A percentile compares a stretch with the other conserved stretches of the same genome.
phyloP scores from a whole-genome alignment of 2,329 filamentous ascomycete species.

The Diplodia corticola region DNA sequence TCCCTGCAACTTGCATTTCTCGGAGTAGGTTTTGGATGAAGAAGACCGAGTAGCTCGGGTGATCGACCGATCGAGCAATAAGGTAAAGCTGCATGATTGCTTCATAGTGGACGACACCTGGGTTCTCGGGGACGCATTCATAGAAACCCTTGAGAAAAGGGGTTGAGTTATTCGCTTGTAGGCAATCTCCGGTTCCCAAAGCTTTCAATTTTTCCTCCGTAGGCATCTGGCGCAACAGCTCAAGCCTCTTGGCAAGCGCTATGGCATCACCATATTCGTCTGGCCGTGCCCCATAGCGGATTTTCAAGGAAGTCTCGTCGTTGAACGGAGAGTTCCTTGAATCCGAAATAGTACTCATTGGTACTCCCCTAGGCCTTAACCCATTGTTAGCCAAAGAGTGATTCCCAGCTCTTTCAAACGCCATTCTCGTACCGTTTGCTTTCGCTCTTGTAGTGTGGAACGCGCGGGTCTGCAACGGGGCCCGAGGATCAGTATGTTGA shows the following conservation, averaged over 20 bases:
- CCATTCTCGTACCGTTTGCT: constrained; percentile 6
- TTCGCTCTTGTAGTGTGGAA: not conserved
- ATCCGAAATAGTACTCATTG: constrained; percentile 3
- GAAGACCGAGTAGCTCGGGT: constrained; percentile 7
- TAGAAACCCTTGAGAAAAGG: constrained; percentile 18
- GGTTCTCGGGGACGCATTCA: constrained; percentile 6
- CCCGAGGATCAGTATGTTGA: not conserved
- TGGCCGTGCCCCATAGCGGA: not conserved
- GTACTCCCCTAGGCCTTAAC: not conserved
- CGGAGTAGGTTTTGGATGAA: not conserved
- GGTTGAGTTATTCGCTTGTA: not conserved
- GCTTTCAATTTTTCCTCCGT: constrained; percentile 2
- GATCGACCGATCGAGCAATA: not conserved
- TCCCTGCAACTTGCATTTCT: constrained; percentile 14
- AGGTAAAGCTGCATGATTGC: constrained; percentile 13
- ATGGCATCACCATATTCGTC: not conserved
- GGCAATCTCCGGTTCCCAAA: constrained; percentile 11
- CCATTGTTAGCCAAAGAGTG: not conserved
- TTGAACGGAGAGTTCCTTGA: not conserved
- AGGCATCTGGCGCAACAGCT: not conserved
- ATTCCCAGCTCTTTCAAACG: constrained; percentile 10
- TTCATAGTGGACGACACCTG: constrained; percentile 6
- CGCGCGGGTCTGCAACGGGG: constrained; percentile 8
- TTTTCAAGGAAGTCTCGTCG: not conserved
- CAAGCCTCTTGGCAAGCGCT: not conserved